phyloP scores from a whole-genome alignment of 306 rosid genomes.

The Citrullus colocynthis region DNA sequence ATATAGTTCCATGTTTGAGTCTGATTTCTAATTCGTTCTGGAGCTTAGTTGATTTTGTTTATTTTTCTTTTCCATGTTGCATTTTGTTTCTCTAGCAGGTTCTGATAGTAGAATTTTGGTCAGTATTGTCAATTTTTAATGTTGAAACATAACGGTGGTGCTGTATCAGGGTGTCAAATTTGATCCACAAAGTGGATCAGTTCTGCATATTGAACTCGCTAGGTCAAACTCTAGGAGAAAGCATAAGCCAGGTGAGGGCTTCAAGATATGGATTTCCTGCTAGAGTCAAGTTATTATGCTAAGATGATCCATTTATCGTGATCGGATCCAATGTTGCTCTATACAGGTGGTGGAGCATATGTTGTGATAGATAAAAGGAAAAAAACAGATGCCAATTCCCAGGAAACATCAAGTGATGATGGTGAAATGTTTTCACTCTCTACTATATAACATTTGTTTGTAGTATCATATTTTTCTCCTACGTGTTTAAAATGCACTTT shows the following conservation, averaged over 20 bases:
- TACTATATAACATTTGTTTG: background rate
- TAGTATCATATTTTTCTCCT: background rate
- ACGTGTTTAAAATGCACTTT: background rate
- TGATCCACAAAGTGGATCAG: constrained; percentile 86
- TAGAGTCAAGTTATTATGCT: background rate
- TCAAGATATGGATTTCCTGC: background rate
- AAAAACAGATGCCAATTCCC: constrained; percentile 42
- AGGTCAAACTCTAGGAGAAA: constrained; percentile 94
- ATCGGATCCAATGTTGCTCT: constrained; percentile 9
- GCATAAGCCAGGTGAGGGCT: constrained; percentile 60
- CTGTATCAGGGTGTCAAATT: constrained; percentile 74
- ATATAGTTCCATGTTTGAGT: background rate
- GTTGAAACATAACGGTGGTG: background rate
- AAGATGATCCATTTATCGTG: constrained; percentile 4
- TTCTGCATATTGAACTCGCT: constrained; percentile 78
- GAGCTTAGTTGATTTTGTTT: background rate
- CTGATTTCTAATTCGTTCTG: background rate
- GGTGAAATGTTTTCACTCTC: constrained; percentile 29
- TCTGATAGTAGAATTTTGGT: background rate
- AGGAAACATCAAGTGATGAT: constrained; percentile 66
- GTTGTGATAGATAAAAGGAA: constrained; percentile 87
- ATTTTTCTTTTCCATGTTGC: background rate
- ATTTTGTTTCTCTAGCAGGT: background rate
- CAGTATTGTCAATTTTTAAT: background rate
- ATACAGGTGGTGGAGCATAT: constrained; percentile 70